Conservation (phyloP, 768 basidiomycete genomes). For the Ramaria rubella region DNA sequence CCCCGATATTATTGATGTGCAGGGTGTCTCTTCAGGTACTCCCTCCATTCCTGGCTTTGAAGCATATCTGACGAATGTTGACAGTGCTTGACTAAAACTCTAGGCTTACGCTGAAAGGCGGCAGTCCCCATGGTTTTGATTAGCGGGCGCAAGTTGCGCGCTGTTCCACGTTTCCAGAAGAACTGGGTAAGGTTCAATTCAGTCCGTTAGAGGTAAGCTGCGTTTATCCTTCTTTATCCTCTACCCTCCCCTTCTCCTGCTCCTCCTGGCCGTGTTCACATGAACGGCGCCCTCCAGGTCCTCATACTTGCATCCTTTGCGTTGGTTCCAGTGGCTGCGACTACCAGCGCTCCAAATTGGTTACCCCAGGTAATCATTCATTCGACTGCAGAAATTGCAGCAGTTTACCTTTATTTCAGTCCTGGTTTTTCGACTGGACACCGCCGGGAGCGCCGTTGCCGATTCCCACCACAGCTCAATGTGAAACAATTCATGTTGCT, state of each 20-base stretch:
- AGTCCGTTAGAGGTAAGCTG: too few relatives aligned
- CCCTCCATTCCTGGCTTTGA: too few relatives aligned
- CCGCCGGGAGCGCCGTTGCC: slow-evolving; percentile 19
- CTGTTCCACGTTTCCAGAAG: too few relatives aligned
- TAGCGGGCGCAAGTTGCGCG: too few relatives aligned
- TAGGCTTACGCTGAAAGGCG: too few relatives aligned
- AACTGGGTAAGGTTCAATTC: too few relatives aligned
- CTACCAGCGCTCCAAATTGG: not conserved
- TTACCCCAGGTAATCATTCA: not conserved
- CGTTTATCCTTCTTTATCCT: not conserved
- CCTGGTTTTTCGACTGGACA: slow-evolving; percentile 27
- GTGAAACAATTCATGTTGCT: slow-evolving; percentile 25
- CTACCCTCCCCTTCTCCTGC: not conserved
- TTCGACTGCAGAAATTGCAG: not conserved
- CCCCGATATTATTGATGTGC: too few relatives aligned
- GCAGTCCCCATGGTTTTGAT: too few relatives aligned
- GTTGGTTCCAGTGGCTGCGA: not conserved
- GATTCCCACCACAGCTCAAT: slow-evolving; percentile 29
- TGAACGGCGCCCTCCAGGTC: not conserved
- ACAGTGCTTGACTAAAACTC: too few relatives aligned
- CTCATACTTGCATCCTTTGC: not conserved
- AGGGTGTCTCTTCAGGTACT: too few relatives aligned
- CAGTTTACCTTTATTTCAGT: slow-evolving; percentile 15
- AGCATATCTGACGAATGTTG: too few relatives aligned
- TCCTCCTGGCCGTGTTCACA: not conserved